Base-by-base conservation (phyloP, 257 asterid genomes). In the Jacaranda mimosifolia region DNA sequence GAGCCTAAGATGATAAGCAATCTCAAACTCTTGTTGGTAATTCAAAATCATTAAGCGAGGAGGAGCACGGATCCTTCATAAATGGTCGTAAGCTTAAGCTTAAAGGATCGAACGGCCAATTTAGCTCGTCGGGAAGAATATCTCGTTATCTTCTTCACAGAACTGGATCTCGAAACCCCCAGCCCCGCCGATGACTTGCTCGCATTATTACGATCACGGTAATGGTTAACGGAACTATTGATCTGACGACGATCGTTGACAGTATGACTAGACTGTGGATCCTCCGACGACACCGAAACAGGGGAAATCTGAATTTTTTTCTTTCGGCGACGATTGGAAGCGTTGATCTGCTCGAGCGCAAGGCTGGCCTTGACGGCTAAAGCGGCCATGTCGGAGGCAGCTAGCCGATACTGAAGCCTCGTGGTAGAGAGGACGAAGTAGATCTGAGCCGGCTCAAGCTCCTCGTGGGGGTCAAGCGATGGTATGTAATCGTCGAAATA, bases 361-460 rank as follows among this genome's bases (percentile, higher is more conserved):
- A 80, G 38, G 86, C 94, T 87, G 14, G 97, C 97, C 83, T 90
- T 90, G 9, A 92, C 87, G 63, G 97, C 96, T 14, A 90, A 59
- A n/a, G 96, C 91, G 10, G 91, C 97, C 97, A 92, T 87, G 40
- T 92, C 97, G 14, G 96, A 77, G 36, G 96, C 92, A 10, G 86
- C 79, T 18, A 92, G 84, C 9, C 81, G 89, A 26, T 87, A 83
- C 11, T 76, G 83, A 15, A 88, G 92, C 80, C 74, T 87, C 21
- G 84, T 35, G 9, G 46, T 32, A 0, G 96, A 94, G 26, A 92
- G 83, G 6, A 86, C 59, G 82, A 92, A 92, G 63, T 92, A 92
- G 63, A 92, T 86, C 83, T 90, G 97, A 12, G 78, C 59, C 9
- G 91, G 69, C 49, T 87, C 84, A 55, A 92, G 97, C 1, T 71